Evolutionary conservation across 176 grass and related monocot species (phyloP).

Genomic region (Ampelocalamus luodianensis): DNA sequence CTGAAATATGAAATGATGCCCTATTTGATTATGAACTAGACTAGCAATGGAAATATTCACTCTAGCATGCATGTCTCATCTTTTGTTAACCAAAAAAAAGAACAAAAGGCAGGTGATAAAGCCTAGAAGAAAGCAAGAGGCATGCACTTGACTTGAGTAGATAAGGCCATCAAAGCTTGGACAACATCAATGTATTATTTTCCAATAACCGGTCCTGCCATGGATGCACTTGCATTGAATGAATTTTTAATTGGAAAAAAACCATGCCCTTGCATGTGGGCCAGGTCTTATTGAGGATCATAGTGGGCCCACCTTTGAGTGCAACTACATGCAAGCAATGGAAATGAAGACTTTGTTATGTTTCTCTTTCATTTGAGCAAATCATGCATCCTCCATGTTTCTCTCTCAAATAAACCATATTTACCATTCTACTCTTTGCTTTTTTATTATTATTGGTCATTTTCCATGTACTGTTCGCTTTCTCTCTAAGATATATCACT

Average conservation of each 20-base stretch:
- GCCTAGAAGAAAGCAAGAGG: slow-evolving; percentile 8
- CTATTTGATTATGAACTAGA: not conserved
- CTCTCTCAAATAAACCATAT: not conserved
- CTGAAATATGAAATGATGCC: slow-evolving; percentile 18
- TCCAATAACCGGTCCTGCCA: not conserved
- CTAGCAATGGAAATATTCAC: not conserved
- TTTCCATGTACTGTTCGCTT: no score
- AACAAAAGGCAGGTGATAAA: slow-evolving; percentile 12
- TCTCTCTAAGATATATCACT: not conserved
- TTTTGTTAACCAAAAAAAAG: slow-evolving; percentile 8
- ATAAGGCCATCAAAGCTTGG: not conserved
- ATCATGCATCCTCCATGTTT: not conserved
- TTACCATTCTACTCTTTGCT: not conserved
- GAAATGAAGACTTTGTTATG: not conserved
- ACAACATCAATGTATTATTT: not conserved
- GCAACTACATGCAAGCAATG: not conserved
- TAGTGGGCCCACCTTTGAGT: not conserved
- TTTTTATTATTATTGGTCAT: not conserved
- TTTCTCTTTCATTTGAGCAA: slow-evolving; percentile 10
- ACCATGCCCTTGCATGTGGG: not conserved
- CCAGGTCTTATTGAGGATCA: not conserved
- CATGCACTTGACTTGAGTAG: slow-evolving; percentile 28
- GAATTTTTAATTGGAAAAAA: not conserved
- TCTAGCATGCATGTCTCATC: not conserved
- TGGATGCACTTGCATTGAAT: not conserved